Evolutionary conservation across 176 grass and related monocot species (phyloP).

Genomic region (Avena sativa): DNA sequence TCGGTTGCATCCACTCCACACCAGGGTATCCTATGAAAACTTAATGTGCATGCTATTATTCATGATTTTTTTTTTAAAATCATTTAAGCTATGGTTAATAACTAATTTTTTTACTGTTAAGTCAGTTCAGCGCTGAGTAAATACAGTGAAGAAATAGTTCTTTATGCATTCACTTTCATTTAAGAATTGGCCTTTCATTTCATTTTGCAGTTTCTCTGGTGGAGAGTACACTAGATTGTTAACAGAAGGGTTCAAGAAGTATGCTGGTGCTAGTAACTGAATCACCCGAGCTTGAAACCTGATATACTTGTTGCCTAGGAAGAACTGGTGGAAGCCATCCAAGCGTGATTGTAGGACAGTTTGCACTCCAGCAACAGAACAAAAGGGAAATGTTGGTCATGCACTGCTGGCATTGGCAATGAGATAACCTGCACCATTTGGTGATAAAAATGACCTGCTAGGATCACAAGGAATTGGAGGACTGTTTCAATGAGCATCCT

Average conservation of each 20-base stretch:
- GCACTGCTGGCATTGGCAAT: neutral
- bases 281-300: neutral
- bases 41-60: neutral
- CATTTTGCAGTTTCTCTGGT: slow-evolving; percentile 37
- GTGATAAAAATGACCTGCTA: neutral
- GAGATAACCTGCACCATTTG: neutral
- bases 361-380: slow-evolving; percentile 20
- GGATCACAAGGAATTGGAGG: slow-evolving; percentile 38
- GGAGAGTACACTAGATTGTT: neutral
- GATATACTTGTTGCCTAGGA: neutral
- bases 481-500: slow-evolving; percentile 50
- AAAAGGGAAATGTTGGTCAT: neutral
- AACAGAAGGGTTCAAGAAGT: neutral
- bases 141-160: neutral
- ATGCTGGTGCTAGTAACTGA: neutral
- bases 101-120: neutral
- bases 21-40: neutral
- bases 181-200: neutral
- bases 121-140: slow-evolving; percentile 18
- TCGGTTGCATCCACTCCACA: neutral
- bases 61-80: neutral
- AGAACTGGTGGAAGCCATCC: slow-evolving; percentile 14
- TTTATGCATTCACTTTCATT: neutral
- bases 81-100: neutral
- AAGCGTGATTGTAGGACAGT: neutral